Evolutionary conservation across 1,284 basidiomycete genomes (phyloP), one percentile per base, ranked within the genome.

Genomic region (Omphalotus olearius): DNA sequence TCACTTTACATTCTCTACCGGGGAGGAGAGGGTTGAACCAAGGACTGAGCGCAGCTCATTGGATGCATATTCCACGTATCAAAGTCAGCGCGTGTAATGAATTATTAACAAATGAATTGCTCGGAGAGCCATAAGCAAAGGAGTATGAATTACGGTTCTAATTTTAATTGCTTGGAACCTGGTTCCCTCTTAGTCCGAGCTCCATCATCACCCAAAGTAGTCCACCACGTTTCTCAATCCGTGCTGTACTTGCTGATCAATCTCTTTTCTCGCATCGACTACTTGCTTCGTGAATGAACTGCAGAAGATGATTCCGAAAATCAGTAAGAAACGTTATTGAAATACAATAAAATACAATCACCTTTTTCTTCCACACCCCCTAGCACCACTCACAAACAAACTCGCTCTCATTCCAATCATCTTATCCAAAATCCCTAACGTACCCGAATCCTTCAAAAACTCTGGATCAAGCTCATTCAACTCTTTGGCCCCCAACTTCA

Each of bases 401-500:
- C 62, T 61, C n/a, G 76, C 71, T 20, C 69, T 63, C 51, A 68
- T 70, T 13, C 71, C 66, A 7, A 76, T 69, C 50, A 78, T 60
- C 60, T 76, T 79, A 49, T 79, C 75, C 38, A 81, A 51, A 26
- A 80, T 79, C 1, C 70, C 75, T 45, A 69, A 56, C 16, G 74
- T 66, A 0, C 79, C 78, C 0, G 68, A 53, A 55, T 81, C 79
- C 4, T 65, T 58, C 40, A 76, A 55, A 23, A 73, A 45, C 13
- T 67, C 65, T 23, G 63, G 64, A 20, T 71, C 62, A 41, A 58
- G 59, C 33, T 58, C 57, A 25, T 42, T 45, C 39, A 45, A 43
- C 47, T 47, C 40, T 16, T 58, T 47, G 20, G 46, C 39, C 20
- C 57, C 56, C 35, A 66, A 52, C 10, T 30, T 36, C 16, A 45